These are phyloP conservation scores for Prunella vulgaris DNA, from an alignment of 257 asterid species.

Conservation along the genomic window DNA sequence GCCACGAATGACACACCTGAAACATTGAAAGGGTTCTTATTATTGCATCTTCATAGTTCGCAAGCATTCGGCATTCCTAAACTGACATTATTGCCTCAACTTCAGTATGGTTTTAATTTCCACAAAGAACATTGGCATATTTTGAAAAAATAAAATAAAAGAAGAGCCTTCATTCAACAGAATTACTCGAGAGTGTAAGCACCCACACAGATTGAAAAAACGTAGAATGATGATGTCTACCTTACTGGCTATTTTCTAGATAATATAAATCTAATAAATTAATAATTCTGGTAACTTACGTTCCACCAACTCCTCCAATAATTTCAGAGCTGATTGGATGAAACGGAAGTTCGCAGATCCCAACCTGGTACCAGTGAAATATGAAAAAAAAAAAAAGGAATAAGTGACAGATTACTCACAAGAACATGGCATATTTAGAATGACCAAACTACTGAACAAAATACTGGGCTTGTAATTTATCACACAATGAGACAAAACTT, in stretches of 20 bases:
- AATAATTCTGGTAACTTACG: constrained; percentile 7
- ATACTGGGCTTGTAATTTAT: neutral
- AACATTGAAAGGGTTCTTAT: constrained; percentile 12
- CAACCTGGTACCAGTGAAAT: constrained; percentile 18
- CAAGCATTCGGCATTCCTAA: neutral
- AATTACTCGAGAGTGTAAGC: neutral
- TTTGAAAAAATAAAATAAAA: too few species aligned
- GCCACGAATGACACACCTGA: constrained; percentile 98
- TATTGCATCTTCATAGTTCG: neutral
- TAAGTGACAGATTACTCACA: neutral
- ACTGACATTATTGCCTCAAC: neutral
- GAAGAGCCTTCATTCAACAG: neutral
- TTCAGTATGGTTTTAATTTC: neutral
- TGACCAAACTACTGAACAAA: neutral
- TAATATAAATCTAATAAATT: neutral
- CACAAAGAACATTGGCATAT: neutral
- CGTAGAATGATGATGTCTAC: neutral
- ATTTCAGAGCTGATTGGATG: constrained; percentile 27
- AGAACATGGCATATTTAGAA: neutral
- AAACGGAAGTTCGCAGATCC: constrained; percentile 28
- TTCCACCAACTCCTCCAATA: constrained; percentile 30
- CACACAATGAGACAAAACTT: too few species aligned
- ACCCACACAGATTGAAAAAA: neutral
- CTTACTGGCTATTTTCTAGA: too few species aligned
- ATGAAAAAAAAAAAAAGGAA: neutral